Evolutionary conservation across 345 rosid genomes (phyloP).

Genomic region (Gossypium stocksii): DNA sequence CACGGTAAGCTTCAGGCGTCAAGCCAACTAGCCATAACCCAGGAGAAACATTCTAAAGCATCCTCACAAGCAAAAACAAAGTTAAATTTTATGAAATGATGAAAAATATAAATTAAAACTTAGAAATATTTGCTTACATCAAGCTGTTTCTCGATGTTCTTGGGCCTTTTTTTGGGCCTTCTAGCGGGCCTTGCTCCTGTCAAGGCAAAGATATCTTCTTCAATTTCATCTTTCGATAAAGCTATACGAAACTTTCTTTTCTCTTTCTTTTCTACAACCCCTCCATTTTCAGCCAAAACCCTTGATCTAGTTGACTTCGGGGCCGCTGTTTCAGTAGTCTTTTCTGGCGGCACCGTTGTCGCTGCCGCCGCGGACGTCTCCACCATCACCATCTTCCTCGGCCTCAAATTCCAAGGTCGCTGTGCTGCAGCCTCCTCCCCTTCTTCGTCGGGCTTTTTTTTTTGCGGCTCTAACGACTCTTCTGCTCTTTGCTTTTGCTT

Average conservation of each 20-base stretch:
- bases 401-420: slow-evolving; percentile 81
- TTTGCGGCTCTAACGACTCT: slow-evolving; percentile 16
- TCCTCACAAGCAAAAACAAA: not conserved
- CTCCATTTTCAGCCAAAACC: slow-evolving; percentile 50
- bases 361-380: slow-evolving; percentile 7
- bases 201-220: slow-evolving; percentile 82
- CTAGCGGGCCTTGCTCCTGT: slow-evolving; percentile 80
- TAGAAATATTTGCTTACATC: slow-evolving; percentile 45
- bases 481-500: slow-evolving; percentile 13
- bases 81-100: not conserved
- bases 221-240: slow-evolving; percentile 79
- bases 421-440: slow-evolving; percentile 33
- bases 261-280: slow-evolving; percentile 47
- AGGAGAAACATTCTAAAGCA: slow-evolving; percentile 55
- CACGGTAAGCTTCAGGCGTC: slow-evolving; percentile 66
- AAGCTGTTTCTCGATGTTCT: slow-evolving; percentile 66
- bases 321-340: slow-evolving; percentile 22
- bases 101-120: not conserved
- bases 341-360: slow-evolving; percentile 29
- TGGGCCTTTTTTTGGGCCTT: slow-evolving; percentile 70
- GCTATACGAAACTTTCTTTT: slow-evolving; percentile 70
- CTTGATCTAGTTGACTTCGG: slow-evolving; percentile 68
- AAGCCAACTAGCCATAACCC: slow-evolving; percentile 82
- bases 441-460: slow-evolving; percentile 25
- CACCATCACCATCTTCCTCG: slow-evolving; percentile 35